Evolutionary conservation across 2,329 filamentous ascomycete species (phyloP).

Genomic region (Sporothrix pallida): DNA sequence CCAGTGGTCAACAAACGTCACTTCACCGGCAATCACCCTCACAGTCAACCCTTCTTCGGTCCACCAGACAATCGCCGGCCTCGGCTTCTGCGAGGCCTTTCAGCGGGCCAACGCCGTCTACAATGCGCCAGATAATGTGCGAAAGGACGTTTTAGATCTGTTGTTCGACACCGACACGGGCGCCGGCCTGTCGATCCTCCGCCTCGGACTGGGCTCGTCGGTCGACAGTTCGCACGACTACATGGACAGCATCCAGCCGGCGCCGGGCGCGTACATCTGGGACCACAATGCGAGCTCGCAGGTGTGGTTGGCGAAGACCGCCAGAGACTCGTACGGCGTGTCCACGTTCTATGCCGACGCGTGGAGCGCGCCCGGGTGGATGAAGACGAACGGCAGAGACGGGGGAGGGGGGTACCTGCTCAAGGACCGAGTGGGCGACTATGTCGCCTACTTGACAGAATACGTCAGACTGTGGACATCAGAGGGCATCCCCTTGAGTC

Average conservation of each 20-base stretch:
- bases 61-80: conserved; percentile 53
- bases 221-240: conserved; percentile 19
- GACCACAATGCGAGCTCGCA: conserved; percentile 49
- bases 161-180: conserved; percentile 54
- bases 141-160: conserved; percentile 50
- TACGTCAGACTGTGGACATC: conserved; percentile 51
- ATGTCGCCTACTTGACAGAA: conserved; percentile 55
- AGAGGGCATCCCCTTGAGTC: conserved; percentile 44
- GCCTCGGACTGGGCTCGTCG: conserved; percentile 38
- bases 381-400: conserved; percentile 57
- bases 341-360: conserved; percentile 56
- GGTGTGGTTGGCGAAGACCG: conserved; percentile 51
- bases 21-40: not conserved
- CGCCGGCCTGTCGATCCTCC: conserved; percentile 57
- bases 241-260: conserved; percentile 48
- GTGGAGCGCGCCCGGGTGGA: conserved; percentile 58
- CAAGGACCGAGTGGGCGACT: conserved; percentile 56
- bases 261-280: conserved; percentile 45
- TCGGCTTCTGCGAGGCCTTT: conserved; percentile 57
- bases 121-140: conserved; percentile 43
- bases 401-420: conserved; percentile 51
- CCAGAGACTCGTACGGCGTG: conserved; percentile 45
- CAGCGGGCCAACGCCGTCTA: conserved; percentile 51
- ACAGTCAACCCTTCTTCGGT: conserved; percentile 34
- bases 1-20: not conserved